Evolutionary conservation across 1,139 yeast species (phyloP).

Genomic region (Zygotorulaspora mrakii): DNA sequence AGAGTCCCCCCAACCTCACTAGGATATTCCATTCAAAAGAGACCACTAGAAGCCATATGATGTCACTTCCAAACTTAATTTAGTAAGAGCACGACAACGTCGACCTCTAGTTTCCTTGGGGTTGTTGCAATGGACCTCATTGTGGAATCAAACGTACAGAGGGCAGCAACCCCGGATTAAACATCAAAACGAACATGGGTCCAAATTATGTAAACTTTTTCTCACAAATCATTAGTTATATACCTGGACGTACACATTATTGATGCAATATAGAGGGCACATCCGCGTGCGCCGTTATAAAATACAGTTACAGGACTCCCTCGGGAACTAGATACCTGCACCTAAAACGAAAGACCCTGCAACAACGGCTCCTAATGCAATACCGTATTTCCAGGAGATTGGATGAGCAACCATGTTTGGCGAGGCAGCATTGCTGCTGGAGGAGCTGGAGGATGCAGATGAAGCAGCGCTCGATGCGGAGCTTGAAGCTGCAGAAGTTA

Average conservation of each 20-base stretch:
- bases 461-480: conserved; percentile 4
- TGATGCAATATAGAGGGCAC: too few species aligned
- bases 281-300: neutral
- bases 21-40: too few species aligned
- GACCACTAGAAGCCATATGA: too few species aligned
- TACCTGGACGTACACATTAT: too few species aligned
- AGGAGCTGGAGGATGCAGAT: conserved; percentile 14
- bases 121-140: too few species aligned
- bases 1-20: too few species aligned
- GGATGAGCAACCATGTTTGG: conserved; percentile 34
- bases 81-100: too few species aligned
- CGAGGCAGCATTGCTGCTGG: conserved; percentile 22
- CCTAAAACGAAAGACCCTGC: conserved; percentile 35
- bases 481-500: conserved; percentile 11
- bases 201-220: neutral
- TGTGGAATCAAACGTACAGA: too few species aligned
- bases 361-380: conserved; percentile 30
- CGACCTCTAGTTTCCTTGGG: too few species aligned
- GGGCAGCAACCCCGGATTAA: too few species aligned
- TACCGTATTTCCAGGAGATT: conserved; percentile 35
- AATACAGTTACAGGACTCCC: neutral
- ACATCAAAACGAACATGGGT: too few species aligned
- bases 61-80: too few species aligned
- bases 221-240: neutral
- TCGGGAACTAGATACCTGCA: conserved; percentile 30